These are phyloP conservation scores for Penicillium sp. DNA, from an alignment of 2,329 filamentous ascomycete genomes.

Conservation along the genomic window DNA sequence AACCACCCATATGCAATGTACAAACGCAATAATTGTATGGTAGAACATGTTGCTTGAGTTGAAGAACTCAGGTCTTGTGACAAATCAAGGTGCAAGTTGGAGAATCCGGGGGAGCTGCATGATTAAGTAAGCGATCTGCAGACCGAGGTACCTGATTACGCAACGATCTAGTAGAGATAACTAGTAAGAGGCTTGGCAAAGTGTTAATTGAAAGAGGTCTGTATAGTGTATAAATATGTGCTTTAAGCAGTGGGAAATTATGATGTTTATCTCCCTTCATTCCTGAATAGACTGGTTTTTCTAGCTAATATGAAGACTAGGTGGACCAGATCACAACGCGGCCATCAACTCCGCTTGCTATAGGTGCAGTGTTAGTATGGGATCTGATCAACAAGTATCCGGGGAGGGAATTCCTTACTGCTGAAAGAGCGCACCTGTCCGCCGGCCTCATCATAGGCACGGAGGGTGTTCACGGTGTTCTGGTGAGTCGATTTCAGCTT, in stretches of 20 bases:
- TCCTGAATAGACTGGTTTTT: not conserved
- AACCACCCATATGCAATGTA: not conserved
- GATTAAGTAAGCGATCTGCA: not conserved
- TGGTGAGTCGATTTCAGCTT: slow-evolving; percentile 95
- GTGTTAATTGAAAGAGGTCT: not conserved
- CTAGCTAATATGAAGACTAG: slow-evolving; percentile 41
- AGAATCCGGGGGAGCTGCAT: not conserved
- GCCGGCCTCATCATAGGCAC: slow-evolving; percentile 69
- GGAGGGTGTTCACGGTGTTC: slow-evolving; percentile 87
- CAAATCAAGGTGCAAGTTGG: not conserved
- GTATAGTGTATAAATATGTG: not conserved
- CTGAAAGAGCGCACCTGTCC: slow-evolving; percentile 76
- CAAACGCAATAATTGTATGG: not conserved
- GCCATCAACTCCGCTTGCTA: slow-evolving; percentile 80
- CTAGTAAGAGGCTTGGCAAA: not conserved
- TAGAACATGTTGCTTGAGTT: not conserved
- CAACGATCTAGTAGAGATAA: no score
- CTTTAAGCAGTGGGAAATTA: not conserved
- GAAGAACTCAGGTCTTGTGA: not conserved
- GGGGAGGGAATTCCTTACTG: slow-evolving; percentile 59
- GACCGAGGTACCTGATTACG: not conserved
- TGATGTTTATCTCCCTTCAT: not conserved
- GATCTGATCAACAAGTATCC: not conserved
- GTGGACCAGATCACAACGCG: slow-evolving; percentile 76
- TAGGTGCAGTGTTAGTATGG: slow-evolving; percentile 22